Evolutionary conservation across 768 basidiomycete genomes (phyloP).

Genomic region (Inosperma sp.): DNA sequence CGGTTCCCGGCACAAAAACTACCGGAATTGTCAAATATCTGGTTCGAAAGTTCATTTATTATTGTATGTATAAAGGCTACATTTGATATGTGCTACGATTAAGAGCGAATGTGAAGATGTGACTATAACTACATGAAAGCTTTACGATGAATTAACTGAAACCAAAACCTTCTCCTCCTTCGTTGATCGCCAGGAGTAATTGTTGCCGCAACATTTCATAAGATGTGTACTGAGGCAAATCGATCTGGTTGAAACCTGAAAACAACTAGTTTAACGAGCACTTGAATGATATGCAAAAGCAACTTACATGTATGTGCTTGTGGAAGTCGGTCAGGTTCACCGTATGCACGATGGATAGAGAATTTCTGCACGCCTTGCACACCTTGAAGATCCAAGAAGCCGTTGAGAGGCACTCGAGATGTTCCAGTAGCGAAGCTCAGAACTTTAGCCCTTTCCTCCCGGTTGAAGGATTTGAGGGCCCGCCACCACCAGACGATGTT

Average conservation of each 20-base stretch:
- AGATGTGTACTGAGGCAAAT: conserved; percentile 89
- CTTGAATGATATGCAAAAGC: background rate
- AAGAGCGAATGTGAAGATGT: conserved; percentile 8
- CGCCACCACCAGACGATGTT: conserved; percentile 99
- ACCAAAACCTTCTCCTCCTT: conserved; percentile 94
- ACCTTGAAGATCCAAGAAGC: conserved; percentile 93
- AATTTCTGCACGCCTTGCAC: conserved; percentile 93
- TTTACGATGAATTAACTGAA: conserved; percentile 54
- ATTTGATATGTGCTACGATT: conserved; percentile 7
- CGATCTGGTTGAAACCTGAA: conserved; percentile 89
- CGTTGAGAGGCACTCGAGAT: conserved; percentile 89
- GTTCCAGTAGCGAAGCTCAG: conserved; percentile 95
- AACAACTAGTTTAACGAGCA: conserved; percentile 12
- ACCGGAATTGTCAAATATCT: too few species aligned
- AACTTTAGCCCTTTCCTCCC: conserved; percentile 94
- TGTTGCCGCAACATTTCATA: conserved; percentile 96
- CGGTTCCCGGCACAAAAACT: too few species aligned
- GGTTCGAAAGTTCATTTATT: background rate
- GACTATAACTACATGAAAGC: background rate
- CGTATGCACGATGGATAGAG: conserved; percentile 93
- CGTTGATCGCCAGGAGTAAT: conserved; percentile 86
- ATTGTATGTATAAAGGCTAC: background rate
- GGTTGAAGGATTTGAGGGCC: conserved; percentile 93
- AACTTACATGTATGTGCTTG: conserved; percentile 85
- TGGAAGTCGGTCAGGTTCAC: conserved; percentile 76